Evolutionary conservation across 352 stramenopile species (phyloP).

Genomic region (Aphanomyces invadans): DNA sequence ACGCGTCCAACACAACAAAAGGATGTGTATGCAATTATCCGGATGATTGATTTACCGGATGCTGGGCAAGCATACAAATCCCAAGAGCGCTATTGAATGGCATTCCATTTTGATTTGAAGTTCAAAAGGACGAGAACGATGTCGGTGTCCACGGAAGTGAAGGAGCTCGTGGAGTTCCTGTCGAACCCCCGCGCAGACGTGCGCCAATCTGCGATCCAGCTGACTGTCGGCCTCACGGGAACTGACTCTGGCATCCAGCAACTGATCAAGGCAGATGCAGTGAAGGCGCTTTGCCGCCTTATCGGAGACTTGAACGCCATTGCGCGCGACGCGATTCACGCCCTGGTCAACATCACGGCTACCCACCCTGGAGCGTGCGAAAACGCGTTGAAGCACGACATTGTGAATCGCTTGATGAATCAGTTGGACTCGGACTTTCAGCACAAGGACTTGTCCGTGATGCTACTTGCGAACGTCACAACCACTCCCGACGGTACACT

Average conservation of each 20-base stretch:
- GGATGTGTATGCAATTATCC: not conserved
- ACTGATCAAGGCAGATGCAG: constrained; percentile 65
- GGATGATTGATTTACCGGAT: not conserved
- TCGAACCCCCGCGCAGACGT: constrained; percentile 73
- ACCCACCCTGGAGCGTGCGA: constrained; percentile 57
- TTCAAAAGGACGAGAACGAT: not conserved
- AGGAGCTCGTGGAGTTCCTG: constrained; percentile 78
- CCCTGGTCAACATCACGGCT: constrained; percentile 79
- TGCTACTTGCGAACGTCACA: constrained; percentile 58
- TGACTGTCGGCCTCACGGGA: constrained; percentile 75
- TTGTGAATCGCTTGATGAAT: constrained; percentile 82
- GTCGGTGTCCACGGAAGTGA: constrained; percentile 31
- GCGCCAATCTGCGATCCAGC: constrained; percentile 74
- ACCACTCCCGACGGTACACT: constrained; percentile 4
- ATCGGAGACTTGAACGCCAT: constrained; percentile 80
- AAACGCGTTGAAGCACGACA: constrained; percentile 63
- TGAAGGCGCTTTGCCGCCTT: constrained; percentile 68
- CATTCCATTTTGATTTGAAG: constrained; percentile 2
- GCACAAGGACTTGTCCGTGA: constrained; percentile 80
- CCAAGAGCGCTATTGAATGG: constrained; percentile 12
- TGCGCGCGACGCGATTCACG: constrained; percentile 78
- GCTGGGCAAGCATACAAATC: not conserved
- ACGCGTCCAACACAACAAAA: too few relatives aligned
- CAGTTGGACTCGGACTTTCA: constrained; percentile 77
- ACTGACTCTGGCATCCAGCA: constrained; percentile 73